Evolutionary conservation across 345 rosid species (phyloP), one percentile per base, ranked within the genome.

Genomic region (Euphorbia pulcherrima): DNA sequence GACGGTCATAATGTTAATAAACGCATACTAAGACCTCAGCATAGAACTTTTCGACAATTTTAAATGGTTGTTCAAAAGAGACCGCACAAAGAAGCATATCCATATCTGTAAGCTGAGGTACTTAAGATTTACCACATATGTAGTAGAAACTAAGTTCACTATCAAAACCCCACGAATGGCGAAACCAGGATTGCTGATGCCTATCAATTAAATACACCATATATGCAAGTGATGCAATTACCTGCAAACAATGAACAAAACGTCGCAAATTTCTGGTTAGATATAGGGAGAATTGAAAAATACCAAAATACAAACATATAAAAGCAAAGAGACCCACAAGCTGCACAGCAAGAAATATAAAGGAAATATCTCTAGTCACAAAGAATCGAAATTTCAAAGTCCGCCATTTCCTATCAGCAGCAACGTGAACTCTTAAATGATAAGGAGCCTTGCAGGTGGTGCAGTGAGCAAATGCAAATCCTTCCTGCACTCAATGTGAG

Each of bases 371-470:
- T 74, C 99, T 86, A 6, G 99, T 95, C 68, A 95, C 99, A 85
- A 95, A 95, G 82, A 95, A 95, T 26, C 97, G 89, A 78, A 95
- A 95, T 83, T 95, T 95, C 76, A 95, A 68, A 30, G 94, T 88
- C 59, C 97, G 80, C 99, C 99, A 95, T 77, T 87, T 89, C 82
- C 98, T 85, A 70, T 95, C 98, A 72, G 97, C 91, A 39, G 95
- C 96, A 72, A 79, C 93, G 78, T 95, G 98, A 82, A 95, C 98
- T 80, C 99, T 86, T 79, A 92, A 80, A 86, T 95, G 91, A 76
- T 95, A 95, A 52, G 97, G 96, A 60, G 94, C 91, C 86, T 95
- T 95, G 84, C 99, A 95, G 79, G 98, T 95, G 47, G 97, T 95
- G 79, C 99, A 95, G 78, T 95, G 99, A 54, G 98, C 92, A 88